These are phyloP conservation scores for Shiraia bambusicola DNA, from an alignment of 2,329 filamentous ascomycete species.

Conservation along the genomic window DNA sequence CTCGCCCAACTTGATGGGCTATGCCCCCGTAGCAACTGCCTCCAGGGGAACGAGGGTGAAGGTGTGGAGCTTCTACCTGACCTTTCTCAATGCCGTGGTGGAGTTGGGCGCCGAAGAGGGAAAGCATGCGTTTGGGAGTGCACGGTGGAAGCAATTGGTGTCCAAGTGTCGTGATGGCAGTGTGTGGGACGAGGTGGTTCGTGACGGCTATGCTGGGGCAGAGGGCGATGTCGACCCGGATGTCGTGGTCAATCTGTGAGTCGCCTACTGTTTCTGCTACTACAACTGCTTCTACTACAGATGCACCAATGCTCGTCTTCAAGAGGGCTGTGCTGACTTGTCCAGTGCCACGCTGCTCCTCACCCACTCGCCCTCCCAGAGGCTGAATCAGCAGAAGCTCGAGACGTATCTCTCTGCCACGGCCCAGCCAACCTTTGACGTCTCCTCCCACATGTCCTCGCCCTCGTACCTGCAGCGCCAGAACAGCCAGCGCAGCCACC, in stretches of 20 bases:
- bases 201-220: conserved; percentile 80
- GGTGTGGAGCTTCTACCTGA: conserved; percentile 96
- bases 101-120: conserved; percentile 89
- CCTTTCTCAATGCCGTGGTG: conserved; percentile 85
- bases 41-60: conserved; percentile 85
- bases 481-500: conserved; percentile 29
- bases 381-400: conserved; percentile 79
- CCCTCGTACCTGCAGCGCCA: conserved; percentile 36
- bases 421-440: conserved; percentile 70
- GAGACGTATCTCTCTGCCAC: conserved; percentile 86
- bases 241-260: conserved; percentile 85
- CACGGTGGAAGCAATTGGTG: conserved; percentile 81
- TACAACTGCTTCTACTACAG: no score
- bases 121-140: conserved; percentile 80
- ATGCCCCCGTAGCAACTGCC: conserved; percentile 75
- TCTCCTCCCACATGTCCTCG: conserved; percentile 63
- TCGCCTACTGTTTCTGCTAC: no score
- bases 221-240: conserved; percentile 93
- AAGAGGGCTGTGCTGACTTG: conserved; percentile 2
- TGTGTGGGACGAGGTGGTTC: conserved; percentile 92
- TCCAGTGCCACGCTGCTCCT: conserved; percentile 81
- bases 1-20: conserved; percentile 26
- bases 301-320: no score
- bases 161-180: conserved; percentile 82
- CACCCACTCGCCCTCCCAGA: conserved; percentile 83